Evolutionary conservation across 2,329 filamentous ascomycete genomes (phyloP).

Genomic region (Hirsutella rhossiliensis): DNA sequence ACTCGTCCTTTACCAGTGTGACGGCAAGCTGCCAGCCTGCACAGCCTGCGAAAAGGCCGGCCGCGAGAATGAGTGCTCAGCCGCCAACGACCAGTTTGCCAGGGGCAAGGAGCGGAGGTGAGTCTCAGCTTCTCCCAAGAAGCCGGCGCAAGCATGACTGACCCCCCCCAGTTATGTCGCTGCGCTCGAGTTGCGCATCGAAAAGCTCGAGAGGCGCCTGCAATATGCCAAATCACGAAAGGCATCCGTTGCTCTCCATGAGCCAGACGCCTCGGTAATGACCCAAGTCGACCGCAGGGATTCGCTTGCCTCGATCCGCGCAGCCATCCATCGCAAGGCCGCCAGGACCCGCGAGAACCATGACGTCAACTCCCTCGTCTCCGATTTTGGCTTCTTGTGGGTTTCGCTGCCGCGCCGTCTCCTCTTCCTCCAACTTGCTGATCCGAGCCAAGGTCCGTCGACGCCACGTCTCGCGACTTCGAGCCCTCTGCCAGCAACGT

Average conservation of each 20-base stretch:
- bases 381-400: conserved; percentile 87
- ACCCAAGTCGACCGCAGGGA: conserved; percentile 46
- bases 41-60: conserved; percentile 91
- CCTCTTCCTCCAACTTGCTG: background rate
- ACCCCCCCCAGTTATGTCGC: conserved; percentile 61
- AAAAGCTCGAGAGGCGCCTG: conserved; percentile 73
- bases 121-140: conserved; percentile 7
- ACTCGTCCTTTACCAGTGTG: conserved; percentile 46
- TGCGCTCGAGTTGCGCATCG: conserved; percentile 81
- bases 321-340: conserved; percentile 52
- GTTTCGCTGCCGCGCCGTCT: conserved; percentile 14
- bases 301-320: conserved; percentile 48
- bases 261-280: conserved; percentile 31
- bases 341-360: conserved; percentile 60
- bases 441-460: conserved; percentile 56
- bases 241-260: conserved; percentile 54
- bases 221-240: conserved; percentile 59
- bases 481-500: conserved; percentile 79
- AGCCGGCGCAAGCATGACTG: too few relatives aligned
- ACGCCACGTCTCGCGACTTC: conserved; percentile 89
- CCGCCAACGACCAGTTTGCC: conserved; percentile 91
- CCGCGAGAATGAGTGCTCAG: conserved; percentile 76
- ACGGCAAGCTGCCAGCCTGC: conserved; percentile 90
- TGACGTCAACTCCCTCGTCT: conserved; percentile 83
- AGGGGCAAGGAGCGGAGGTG: conserved; percentile 86